A percentile compares a stretch with the other conserved stretches of the same genome.
Evolutionary conservation across 257 asterid genomes (phyloP).

Genomic region (Cordia subcordata): DNA sequence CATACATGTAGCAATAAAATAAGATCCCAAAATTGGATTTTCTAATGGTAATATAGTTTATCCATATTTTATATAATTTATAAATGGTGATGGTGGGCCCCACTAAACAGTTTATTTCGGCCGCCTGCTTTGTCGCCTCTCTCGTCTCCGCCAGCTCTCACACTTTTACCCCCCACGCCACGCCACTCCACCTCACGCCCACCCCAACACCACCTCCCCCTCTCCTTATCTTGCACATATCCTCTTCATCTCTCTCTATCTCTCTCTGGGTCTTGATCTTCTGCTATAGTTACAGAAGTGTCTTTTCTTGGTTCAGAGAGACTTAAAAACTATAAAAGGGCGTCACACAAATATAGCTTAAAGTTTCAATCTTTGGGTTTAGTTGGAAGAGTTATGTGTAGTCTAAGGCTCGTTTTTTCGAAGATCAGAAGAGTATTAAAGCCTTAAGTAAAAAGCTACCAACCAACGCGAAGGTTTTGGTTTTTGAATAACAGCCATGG

Average conservation of each 20-base stretch:
- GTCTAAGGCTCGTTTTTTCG: conserved; percentile 15
- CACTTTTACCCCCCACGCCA: conserved; percentile 10
- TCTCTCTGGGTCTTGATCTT: conserved; percentile 1
- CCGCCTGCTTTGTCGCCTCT: conserved; percentile 40
- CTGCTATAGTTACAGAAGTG: conserved; percentile 31
- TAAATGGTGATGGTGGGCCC: conserved; percentile 12
- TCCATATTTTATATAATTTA: too few species aligned
- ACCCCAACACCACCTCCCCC: conserved; percentile 1
- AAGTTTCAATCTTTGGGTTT: conserved; percentile 6
- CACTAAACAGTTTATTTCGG: conserved; percentile 19
- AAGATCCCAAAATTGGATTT: too few species aligned
- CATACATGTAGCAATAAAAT: too few species aligned
- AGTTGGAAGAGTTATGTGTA: conserved; percentile 21
- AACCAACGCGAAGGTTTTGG: not conserved
- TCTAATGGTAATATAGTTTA: too few species aligned
- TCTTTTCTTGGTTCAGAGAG: conserved; percentile 24
- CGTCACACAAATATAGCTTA: not conserved
- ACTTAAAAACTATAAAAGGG: conserved; percentile 7
- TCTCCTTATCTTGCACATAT: not conserved
- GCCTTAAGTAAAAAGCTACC: not conserved
- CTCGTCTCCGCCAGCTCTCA: conserved; percentile 29
- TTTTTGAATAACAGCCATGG: conserved; percentile 24
- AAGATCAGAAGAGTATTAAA: conserved; percentile 23
- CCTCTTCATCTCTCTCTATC: conserved; percentile 1
- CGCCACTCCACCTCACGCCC: conserved; percentile 1